These are phyloP conservation scores for Castanopsis chinensis DNA, from an alignment of 306 rosid genomes.

Conservation along the genomic window DNA sequence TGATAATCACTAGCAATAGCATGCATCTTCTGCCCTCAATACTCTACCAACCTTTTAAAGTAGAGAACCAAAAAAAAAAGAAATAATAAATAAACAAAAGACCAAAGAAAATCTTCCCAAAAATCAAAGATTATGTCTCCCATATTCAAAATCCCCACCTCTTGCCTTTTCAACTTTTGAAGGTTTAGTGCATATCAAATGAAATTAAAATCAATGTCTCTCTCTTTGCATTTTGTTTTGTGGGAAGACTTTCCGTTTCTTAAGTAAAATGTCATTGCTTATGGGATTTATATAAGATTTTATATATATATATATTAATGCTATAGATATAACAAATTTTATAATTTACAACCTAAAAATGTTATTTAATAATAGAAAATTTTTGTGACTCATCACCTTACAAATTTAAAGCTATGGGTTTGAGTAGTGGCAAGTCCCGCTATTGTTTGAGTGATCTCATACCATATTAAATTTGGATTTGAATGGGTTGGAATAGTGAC, in stretches of 20 bases:
- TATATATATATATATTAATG: background rate
- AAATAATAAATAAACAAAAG: slow-evolving; percentile 10
- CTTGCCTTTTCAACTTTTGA: slow-evolving; percentile 42
- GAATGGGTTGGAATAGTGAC: no score
- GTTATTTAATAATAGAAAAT: no score
- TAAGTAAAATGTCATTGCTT: slow-evolving; percentile 13
- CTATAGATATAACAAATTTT: no score
- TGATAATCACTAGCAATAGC: slow-evolving; percentile 33
- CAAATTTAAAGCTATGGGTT: no score
- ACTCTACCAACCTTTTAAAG: slow-evolving; percentile 43
- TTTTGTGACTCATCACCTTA: no score
- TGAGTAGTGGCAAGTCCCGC: no score
- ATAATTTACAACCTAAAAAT: no score
- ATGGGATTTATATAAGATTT: slow-evolving; percentile 2
- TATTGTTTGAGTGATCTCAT: no score
- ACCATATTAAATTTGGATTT: no score
- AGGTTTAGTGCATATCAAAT: slow-evolving; percentile 46
- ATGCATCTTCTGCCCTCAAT: slow-evolving; percentile 38
- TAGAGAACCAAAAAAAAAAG: slow-evolving; percentile 20
- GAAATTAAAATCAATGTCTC: slow-evolving; percentile 28
- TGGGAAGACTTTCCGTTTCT: slow-evolving; percentile 22
- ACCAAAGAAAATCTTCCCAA: slow-evolving; percentile 59
- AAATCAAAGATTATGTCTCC: slow-evolving; percentile 74
- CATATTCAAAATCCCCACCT: slow-evolving; percentile 59
- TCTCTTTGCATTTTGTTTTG: slow-evolving; percentile 13